Conservation (phyloP, 768 basidiomycete species). For the Rhodotorula kratochvilovae region DNA sequence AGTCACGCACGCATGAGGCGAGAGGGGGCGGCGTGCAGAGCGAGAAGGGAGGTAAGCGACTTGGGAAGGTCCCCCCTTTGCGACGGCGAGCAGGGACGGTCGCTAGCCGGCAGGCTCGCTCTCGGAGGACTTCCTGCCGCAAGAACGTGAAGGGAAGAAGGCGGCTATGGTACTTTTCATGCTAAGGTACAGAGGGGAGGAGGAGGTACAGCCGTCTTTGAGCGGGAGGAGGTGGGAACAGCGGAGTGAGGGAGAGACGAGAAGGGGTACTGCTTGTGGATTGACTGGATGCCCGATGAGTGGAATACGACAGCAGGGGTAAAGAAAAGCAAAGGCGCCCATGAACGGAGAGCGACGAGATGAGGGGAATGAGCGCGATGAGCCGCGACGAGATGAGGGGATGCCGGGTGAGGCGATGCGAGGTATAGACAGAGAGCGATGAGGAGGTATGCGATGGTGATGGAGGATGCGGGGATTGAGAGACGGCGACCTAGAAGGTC, state of each 20-base stretch:
- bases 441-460: neutral
- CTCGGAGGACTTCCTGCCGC: neutral
- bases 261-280: too few relatives aligned
- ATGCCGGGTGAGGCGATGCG: neutral
- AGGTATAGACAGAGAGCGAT: neutral
- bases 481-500: slow-evolving; percentile 10
- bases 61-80: too few relatives aligned
- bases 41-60: too few relatives aligned
- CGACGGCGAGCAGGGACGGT: too few relatives aligned
- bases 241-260: neutral
- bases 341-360: neutral
- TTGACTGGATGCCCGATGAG: neutral
- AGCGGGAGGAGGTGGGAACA: neutral
- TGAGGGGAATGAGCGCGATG: neutral
- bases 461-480: neutral
- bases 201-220: neutral
- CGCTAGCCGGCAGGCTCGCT: too few relatives aligned
- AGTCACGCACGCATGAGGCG: too few relatives aligned
- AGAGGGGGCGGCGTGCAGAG: too few relatives aligned
- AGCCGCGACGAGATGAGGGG: neutral
- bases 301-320: neutral
- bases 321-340: neutral
- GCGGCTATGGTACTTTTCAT: neutral
- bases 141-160: neutral
- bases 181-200: neutral